phyloP scores from a whole-genome alignment of 306 rosid species.

The Ormosia emarginata region DNA sequence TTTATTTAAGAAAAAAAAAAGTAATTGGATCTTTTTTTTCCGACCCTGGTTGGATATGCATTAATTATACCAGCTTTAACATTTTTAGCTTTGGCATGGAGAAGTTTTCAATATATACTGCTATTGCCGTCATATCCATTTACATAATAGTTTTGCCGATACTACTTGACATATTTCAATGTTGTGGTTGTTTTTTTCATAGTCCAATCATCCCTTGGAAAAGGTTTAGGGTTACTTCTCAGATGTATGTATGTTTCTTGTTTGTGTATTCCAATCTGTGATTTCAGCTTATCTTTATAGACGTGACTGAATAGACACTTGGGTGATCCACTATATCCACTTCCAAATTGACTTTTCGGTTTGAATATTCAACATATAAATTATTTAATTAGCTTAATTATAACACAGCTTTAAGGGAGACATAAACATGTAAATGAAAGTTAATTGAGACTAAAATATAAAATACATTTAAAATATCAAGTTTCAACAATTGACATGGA shows the following conservation, averaged over 20 bases:
- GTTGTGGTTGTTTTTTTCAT: not conserved
- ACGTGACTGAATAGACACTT: slow-evolving; percentile 52
- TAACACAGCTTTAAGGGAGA: not conserved
- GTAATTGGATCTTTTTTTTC: not conserved
- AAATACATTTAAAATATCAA: not conserved
- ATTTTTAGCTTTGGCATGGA: not conserved
- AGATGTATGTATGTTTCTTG: slow-evolving; percentile 13
- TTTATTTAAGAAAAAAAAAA: not conserved
- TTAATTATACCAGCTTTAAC: not conserved
- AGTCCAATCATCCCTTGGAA: slow-evolving; percentile 24
- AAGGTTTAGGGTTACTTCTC: slow-evolving; percentile 38
- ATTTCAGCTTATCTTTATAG: slow-evolving; percentile 37
- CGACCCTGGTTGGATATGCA: not conserved
- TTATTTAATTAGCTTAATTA: not conserved
- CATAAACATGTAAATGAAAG: not conserved
- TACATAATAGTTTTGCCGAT: not conserved
- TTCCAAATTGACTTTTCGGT: slow-evolving; percentile 16
- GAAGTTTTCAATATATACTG: not conserved
- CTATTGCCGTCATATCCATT: not conserved
- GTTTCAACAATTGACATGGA: not conserved
- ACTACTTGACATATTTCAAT: slow-evolving; percentile 2
- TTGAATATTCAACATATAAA: not conserved
- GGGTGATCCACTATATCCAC: slow-evolving; percentile 43
- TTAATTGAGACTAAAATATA: not conserved
- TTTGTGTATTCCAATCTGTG: slow-evolving; percentile 33